Evolutionary conservation across 495 filamentous ascomycete species (phyloP).

Genomic region (Annulohypoxylon maeteangense): DNA sequence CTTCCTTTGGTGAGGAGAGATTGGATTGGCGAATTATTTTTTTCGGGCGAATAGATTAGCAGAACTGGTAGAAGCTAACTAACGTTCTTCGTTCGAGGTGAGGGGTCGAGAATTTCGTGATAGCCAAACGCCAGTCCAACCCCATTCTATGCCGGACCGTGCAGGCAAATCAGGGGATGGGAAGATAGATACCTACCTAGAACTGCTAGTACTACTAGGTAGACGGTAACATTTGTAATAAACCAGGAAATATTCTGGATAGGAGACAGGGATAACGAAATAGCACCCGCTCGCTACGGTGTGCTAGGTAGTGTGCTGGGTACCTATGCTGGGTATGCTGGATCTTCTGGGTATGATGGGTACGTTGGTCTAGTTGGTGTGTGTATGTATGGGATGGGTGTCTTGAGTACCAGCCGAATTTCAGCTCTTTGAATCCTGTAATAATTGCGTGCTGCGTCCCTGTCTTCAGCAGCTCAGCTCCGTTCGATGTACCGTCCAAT

Average conservation of each 20-base stretch:
- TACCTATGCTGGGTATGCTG: not conserved
- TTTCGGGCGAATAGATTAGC: slow-evolving; percentile 36
- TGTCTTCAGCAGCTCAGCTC: slow-evolving; percentile 28
- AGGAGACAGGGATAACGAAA: slow-evolving; percentile 26
- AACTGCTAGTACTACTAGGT: slow-evolving; percentile 8
- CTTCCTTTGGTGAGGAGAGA: slow-evolving; percentile 24
- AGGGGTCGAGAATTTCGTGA: slow-evolving; percentile 40
- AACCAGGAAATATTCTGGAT: slow-evolving; percentile 26
- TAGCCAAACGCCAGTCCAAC: slow-evolving; percentile 35
- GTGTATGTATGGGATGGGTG: too few relatives aligned
- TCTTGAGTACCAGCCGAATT: slow-evolving; percentile 23
- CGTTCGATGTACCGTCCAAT: not conserved
- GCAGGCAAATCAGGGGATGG: slow-evolving; percentile 40
- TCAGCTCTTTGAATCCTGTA: slow-evolving; percentile 28
- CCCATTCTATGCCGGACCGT: slow-evolving; percentile 20
- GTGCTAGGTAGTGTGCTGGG: not conserved
- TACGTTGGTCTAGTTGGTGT: too few relatives aligned
- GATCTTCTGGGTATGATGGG: too few relatives aligned
- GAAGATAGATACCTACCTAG: slow-evolving; percentile 18
- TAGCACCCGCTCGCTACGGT: slow-evolving; percentile 20
- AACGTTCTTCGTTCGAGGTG: slow-evolving; percentile 36
- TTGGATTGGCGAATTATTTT: slow-evolving; percentile 25
- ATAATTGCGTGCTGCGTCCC: not conserved
- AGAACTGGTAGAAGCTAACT: slow-evolving; percentile 23
- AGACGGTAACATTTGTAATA: slow-evolving; percentile 22